Conservation (phyloP, 345 rosid species). For the Syzygium oleosum region DNA sequence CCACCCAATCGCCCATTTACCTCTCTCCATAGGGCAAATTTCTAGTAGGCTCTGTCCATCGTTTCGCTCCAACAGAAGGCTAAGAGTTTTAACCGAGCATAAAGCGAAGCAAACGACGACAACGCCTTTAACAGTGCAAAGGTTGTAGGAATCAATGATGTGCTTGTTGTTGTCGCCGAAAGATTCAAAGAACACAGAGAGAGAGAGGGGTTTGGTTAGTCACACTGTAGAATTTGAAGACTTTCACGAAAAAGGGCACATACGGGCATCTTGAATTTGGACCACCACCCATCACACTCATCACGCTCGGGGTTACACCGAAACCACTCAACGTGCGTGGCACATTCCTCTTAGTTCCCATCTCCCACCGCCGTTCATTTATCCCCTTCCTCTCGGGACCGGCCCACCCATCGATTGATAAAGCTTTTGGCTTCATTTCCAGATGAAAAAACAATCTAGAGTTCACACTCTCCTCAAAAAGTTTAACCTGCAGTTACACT, state of each 20-base stretch:
- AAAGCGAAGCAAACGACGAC: neutral
- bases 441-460: neutral
- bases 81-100: neutral
- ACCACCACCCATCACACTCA: neutral
- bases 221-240: neutral
- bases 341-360: constrained; percentile 11
- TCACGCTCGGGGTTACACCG: neutral
- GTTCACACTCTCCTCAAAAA: neutral
- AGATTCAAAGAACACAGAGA: neutral
- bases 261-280: neutral
- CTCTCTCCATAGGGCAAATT: neutral
- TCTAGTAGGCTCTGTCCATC: neutral
- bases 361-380: constrained; percentile 14
- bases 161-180: neutral
- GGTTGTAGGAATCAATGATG: neutral
- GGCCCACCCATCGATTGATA: neutral
- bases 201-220: neutral
- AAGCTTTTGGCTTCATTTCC: neutral
- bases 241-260: neutral
- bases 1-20: neutral
- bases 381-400: neutral
- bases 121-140: neutral
- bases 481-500: neutral
- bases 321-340: constrained; percentile 15
- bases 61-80: neutral